A percentile compares a stretch with the other conserved stretches of the same genome.
Conservation (phyloP, 1,139 yeast species). For the Petasospora fabianii region DNA sequence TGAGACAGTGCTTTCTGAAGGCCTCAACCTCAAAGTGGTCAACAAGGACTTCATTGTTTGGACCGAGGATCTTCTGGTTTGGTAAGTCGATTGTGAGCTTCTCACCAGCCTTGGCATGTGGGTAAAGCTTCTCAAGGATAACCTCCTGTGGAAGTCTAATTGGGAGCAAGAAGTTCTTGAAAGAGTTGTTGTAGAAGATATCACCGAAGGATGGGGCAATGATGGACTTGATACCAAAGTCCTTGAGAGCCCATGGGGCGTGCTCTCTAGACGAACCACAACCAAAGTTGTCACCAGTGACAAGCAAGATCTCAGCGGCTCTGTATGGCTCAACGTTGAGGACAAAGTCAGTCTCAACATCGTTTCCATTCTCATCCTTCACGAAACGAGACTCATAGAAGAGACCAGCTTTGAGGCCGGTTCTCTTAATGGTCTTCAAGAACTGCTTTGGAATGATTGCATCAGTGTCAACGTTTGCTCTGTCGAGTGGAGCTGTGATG, state of each 20-base stretch:
- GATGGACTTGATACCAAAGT: constrained; percentile 91
- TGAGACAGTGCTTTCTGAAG: constrained; percentile 90
- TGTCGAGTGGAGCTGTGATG: constrained; percentile 88
- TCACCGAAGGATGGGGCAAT: constrained; percentile 99
- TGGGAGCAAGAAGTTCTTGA: constrained; percentile 91
- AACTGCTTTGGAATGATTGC: constrained; percentile 98
- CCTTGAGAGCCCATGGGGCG: constrained; percentile 99
- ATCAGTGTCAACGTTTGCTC: constrained; percentile 93
- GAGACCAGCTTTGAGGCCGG: constrained; percentile 84
- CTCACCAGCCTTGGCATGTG: constrained; percentile 73
- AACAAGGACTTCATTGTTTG: constrained; percentile 68
- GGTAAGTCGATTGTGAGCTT: constrained; percentile 79
- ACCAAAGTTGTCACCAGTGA: constrained; percentile 95
- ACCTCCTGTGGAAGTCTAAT: constrained; percentile 78
- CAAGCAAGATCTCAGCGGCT: constrained; percentile 76
- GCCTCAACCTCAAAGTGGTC: constrained; percentile 82
- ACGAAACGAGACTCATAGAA: constrained; percentile 85
- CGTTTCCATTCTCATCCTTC: constrained; percentile 68
- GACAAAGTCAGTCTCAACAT: constrained; percentile 80
- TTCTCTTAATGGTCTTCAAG: constrained; percentile 93
- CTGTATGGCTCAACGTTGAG: constrained; percentile 83
- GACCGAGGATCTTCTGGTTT: constrained; percentile 73
- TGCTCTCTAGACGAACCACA: constrained; percentile 99
- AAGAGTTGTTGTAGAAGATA: constrained; percentile 93
- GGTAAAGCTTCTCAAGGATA: constrained; percentile 67